phyloP scores from a whole-genome alignment of 1,139 yeast species.

The Torulaspora pretoriensis region DNA sequence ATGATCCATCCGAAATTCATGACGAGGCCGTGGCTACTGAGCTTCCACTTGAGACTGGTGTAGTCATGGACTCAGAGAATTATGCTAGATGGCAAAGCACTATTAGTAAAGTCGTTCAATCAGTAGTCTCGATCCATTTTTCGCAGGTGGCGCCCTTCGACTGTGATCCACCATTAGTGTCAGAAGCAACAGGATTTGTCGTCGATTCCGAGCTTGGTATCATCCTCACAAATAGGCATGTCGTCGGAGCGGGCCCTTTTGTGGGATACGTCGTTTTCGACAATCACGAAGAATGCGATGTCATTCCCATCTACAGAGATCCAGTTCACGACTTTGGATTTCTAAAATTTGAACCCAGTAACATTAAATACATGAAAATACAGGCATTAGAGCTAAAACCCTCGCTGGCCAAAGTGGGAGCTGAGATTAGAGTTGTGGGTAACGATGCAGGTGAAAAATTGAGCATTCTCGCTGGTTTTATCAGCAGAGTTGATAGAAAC shows the following conservation, averaged over 20 bases:
- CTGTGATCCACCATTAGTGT: slow-evolving; percentile 73
- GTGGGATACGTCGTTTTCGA: slow-evolving; percentile 88
- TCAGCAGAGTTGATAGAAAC: slow-evolving; percentile 84
- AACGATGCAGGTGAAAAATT: slow-evolving; percentile 95
- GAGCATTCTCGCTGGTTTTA: slow-evolving; percentile 83
- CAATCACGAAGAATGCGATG: slow-evolving; percentile 91
- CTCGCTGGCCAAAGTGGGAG: slow-evolving; percentile 79
- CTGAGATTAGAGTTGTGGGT: slow-evolving; percentile 91
- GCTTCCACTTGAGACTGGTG: slow-evolving; percentile 9
- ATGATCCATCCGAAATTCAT: slow-evolving; percentile 2
- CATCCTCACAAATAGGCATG: slow-evolving; percentile 88
- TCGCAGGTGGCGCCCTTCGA: slow-evolving; percentile 85
- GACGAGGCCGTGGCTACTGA: slow-evolving; percentile 6
- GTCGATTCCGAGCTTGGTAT: slow-evolving; percentile 79
- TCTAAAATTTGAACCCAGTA: slow-evolving; percentile 66
- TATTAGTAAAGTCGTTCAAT: slow-evolving; percentile 73
- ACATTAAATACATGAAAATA: slow-evolving; percentile 69
- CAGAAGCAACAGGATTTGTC: slow-evolving; percentile 95
- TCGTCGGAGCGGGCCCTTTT: slow-evolving; percentile 93
- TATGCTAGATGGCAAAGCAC: slow-evolving; percentile 68
- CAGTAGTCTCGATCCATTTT: slow-evolving; percentile 87
- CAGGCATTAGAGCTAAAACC: slow-evolving; percentile 68
- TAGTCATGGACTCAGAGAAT: slow-evolving; percentile 21
- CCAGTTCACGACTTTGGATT: slow-evolving; percentile 87
- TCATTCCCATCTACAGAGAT: slow-evolving; percentile 75